A percentile compares a stretch with the other conserved stretches of the same genome.
phyloP scores from a whole-genome alignment of 1,284 basidiomycete species.

The Heterobasidion occidentale region DNA sequence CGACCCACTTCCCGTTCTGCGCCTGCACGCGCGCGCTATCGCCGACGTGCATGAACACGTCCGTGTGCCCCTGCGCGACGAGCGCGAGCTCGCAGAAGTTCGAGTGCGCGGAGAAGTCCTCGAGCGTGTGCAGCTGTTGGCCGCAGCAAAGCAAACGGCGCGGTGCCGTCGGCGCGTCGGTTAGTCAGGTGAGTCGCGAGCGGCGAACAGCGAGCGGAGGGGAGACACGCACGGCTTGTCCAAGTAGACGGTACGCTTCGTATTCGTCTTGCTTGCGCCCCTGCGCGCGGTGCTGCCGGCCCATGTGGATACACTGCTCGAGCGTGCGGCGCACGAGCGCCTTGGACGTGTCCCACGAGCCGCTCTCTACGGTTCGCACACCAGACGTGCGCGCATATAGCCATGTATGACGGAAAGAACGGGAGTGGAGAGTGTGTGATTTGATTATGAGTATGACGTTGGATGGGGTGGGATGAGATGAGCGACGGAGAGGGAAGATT shows the following conservation, averaged over 20 bases:
- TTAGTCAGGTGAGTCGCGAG: neutral
- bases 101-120: constrained; percentile 86
- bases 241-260: constrained; percentile 77
- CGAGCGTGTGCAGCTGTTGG: constrained; percentile 68
- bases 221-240: constrained; percentile 43
- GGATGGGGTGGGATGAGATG: neutral
- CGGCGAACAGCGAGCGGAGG: neutral
- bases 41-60: constrained; percentile 90
- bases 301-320: constrained; percentile 63
- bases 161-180: neutral
- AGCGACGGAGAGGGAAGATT: neutral
- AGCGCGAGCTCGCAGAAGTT: constrained; percentile 84
- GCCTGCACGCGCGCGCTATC: constrained; percentile 73
- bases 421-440: no score
- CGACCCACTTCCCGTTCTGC: constrained; percentile 69
- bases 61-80: constrained; percentile 61
- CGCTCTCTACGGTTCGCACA: constrained; percentile 39
- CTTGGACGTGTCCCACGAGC: constrained; percentile 84
- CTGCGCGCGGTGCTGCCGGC: constrained; percentile 48
- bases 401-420: no score
- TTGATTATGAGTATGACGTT: no score
- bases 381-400: neutral
- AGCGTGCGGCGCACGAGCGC: constrained; percentile 75
- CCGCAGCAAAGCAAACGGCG: neutral
- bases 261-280: constrained; percentile 71